These are phyloP conservation scores for Irpex lacteus DNA, from an alignment of 1,284 basidiomycete species.

Conservation along the genomic window DNA sequence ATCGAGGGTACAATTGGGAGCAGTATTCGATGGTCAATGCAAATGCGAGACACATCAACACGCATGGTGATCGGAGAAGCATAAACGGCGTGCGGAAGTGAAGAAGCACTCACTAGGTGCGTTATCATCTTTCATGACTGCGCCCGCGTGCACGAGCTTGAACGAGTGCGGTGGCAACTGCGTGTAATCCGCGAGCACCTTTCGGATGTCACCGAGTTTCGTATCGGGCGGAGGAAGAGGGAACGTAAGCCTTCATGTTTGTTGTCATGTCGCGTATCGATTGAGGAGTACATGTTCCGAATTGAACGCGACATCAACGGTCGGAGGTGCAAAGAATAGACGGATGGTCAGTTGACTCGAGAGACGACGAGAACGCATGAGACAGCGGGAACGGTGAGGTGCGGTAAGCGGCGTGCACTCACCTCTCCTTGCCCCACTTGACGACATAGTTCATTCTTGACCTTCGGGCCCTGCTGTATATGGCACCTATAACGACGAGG, in stretches of 20 bases:
- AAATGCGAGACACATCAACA: constrained; percentile 1
- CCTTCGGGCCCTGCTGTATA: constrained; percentile 21
- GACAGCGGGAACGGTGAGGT: constrained; percentile 11
- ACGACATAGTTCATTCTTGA: constrained; percentile 49
- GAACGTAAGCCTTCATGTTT: constrained; percentile 45
- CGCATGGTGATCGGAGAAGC: constrained; percentile 14
- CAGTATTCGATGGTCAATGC: constrained; percentile 4
- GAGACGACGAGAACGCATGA: constrained; percentile 11
- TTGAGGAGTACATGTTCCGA: background rate
- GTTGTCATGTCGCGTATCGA: background rate
- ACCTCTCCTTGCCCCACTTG: constrained; percentile 64
- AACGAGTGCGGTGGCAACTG: constrained; percentile 60
- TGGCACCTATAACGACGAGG: constrained; percentile 32
- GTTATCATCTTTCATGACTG: constrained; percentile 75
- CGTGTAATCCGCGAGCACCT: constrained; percentile 60
- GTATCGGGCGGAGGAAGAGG: constrained; percentile 54
- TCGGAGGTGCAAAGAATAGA: background rate
- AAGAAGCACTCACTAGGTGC: constrained; percentile 50
- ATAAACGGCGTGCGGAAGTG: constrained; percentile 12
- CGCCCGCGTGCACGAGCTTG: constrained; percentile 77
- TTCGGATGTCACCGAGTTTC: constrained; percentile 51
- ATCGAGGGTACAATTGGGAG: background rate
- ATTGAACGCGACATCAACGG: background rate
- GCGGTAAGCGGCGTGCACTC: constrained; percentile 15
- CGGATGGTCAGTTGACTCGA: constrained; percentile 11